Evolutionary conservation across 306 rosid species (phyloP), one percentile per base, ranked within the genome.

Genomic region (Vachellia pachyceras): DNA sequence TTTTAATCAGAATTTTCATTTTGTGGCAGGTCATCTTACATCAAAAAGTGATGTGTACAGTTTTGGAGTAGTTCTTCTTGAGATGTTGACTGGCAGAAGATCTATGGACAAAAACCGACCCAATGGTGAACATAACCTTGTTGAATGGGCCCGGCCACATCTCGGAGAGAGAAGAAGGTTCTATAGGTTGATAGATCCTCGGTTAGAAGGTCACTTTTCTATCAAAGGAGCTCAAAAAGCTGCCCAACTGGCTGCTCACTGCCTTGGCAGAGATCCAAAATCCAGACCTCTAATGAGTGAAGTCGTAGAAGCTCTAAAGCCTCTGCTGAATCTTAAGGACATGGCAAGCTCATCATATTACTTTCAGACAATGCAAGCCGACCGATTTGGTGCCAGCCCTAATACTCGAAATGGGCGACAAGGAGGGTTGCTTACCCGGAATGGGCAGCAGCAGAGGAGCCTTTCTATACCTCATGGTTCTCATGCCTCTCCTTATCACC

Each of bases 81-180:
- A 94, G 90, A 94, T 94, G 98, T 70, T 94, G 80, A 91, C 91
- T 0, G 98, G 98, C 69, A 86, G 98, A 89, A 90, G 98, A 87
- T 94, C 98, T 3, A 94, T 94, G 98, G 98, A 94, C 79, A 94
- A 94, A 88, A 91, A 92, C 84, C 85, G 97, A 41, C 98, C 98
- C 5, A 90, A 92, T 45, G 98, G 98, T 0, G 97, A 94, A 72
- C 98, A 94, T 79, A 94, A 94, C 84, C 97, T 94, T 15, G 98
- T 94, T 55, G 98, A 92, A 80, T 94, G 98, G 98, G 97, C 98
- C 58, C 91, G 98, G 77, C 98, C 98, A 13, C 91, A 94, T 86
- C 90, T 94, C 22, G 97, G 97, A 10, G 97, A 93, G 81, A 88
- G 91, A 82, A 91, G 90, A 76, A 90, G 94, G 85, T 93, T 93